Evolutionary conservation across 2,329 filamentous ascomycete genomes (phyloP).

Genomic region (Dothidotthia symphoricarpi): DNA sequence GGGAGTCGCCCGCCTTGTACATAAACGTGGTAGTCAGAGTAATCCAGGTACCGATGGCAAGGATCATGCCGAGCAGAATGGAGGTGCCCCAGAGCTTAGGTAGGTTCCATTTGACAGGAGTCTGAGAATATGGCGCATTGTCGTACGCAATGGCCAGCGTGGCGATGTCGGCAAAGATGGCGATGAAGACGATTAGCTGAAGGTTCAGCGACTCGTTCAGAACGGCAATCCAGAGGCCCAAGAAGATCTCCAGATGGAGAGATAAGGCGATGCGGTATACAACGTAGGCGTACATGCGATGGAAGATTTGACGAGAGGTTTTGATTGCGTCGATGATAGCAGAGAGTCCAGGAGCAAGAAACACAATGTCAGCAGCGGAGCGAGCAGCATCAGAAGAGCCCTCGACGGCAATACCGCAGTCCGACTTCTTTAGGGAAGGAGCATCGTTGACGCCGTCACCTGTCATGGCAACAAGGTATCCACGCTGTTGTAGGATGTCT

Average conservation of each 20-base stretch:
- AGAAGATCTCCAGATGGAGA: slow-evolving; percentile 86
- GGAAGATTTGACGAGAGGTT: slow-evolving; percentile 91
- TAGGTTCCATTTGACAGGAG: slow-evolving; percentile 91
- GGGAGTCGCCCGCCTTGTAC: slow-evolving; percentile 38
- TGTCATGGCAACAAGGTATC: slow-evolving; percentile 93
- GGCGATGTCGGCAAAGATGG: slow-evolving; percentile 90
- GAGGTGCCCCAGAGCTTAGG: slow-evolving; percentile 95
- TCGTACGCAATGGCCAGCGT: slow-evolving; percentile 92
- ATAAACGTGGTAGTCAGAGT: slow-evolving; percentile 80
- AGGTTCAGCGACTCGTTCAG: slow-evolving; percentile 82
- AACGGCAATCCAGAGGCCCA: slow-evolving; percentile 88
- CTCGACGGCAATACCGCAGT: slow-evolving; percentile 93
- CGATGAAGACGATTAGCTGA: slow-evolving; percentile 87
- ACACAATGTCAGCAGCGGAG: slow-evolving; percentile 89
- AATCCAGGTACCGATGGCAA: slow-evolving; percentile 84
- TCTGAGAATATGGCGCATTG: slow-evolving; percentile 82
- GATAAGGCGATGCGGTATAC: slow-evolving; percentile 93
- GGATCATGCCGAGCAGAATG: slow-evolving; percentile 74
- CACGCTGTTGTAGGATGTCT: slow-evolving; percentile 89
- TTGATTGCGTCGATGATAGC: slow-evolving; percentile 91
- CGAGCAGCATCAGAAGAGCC: slow-evolving; percentile 88
- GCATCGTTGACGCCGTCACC: slow-evolving; percentile 95
- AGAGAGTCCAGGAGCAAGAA: slow-evolving; percentile 85
- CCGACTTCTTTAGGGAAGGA: slow-evolving; percentile 89
- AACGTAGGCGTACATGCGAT: slow-evolving; percentile 95